These are phyloP conservation scores for Puya raimondii DNA, from an alignment of 176 grass and related monocot genomes.

Conservation along the genomic window DNA sequence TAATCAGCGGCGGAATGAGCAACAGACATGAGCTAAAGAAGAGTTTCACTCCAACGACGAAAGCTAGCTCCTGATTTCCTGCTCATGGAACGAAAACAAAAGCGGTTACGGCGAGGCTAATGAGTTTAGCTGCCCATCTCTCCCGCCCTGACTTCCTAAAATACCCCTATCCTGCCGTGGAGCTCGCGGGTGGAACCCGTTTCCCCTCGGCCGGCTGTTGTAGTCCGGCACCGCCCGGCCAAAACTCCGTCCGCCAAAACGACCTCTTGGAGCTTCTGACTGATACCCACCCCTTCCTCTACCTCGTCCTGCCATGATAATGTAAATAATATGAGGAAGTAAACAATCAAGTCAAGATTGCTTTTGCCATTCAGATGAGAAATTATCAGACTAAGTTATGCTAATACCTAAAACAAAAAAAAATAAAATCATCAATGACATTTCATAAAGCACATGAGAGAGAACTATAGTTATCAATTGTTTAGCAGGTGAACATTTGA, in stretches of 20 bases:
- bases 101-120: slow-evolving; percentile 14
- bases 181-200: slow-evolving; percentile 29
- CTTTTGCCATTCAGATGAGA: not conserved
- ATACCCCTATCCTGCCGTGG: slow-evolving; percentile 56
- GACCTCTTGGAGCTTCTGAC: slow-evolving; percentile 21
- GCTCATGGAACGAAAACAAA: slow-evolving; percentile 31
- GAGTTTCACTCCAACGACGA: too few species aligned
- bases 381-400: not conserved
- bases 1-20: too few species aligned
- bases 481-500: too few species aligned
- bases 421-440: not conserved
- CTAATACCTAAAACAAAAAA: not conserved
- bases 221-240: slow-evolving; percentile 31
- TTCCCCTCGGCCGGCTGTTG: slow-evolving; percentile 33
- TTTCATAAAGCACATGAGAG: too few species aligned
- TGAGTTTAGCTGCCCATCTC: slow-evolving; percentile 18
- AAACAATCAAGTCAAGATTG: not conserved
- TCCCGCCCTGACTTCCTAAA: slow-evolving; percentile 25
- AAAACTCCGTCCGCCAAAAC: slow-evolving; percentile 37
- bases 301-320: slow-evolving; percentile 39
- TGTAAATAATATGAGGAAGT: not conserved
- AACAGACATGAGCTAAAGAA: too few species aligned
- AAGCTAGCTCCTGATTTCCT: slow-evolving; percentile 1
- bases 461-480: too few species aligned
- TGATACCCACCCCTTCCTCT: slow-evolving; percentile 24